Evolutionary conservation across 176 grass and related monocot genomes (phyloP).

Genomic region (Pontederia paniculata): DNA sequence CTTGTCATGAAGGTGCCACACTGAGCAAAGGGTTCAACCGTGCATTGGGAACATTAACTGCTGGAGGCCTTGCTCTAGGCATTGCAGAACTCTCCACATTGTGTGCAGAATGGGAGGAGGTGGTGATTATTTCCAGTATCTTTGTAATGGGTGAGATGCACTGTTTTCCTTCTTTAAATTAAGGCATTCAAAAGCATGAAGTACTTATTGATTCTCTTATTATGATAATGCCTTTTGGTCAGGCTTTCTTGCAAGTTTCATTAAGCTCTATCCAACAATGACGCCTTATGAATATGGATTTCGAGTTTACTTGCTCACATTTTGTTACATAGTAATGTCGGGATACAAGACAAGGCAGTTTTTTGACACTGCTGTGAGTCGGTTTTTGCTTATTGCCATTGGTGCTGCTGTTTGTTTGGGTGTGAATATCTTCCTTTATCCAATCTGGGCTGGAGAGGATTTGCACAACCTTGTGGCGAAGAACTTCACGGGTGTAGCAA

Average conservation of each 20-base stretch:
- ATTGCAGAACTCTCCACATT: conserved; percentile 57
- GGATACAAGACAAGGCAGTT: conserved; percentile 70
- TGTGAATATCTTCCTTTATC: conserved; percentile 85
- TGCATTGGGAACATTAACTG: conserved; percentile 58
- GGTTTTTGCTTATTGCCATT: conserved; percentile 76
- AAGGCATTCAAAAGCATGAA: not conserved
- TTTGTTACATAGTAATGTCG: conserved; percentile 78
- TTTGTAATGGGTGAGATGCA: conserved; percentile 53
- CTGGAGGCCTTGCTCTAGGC: conserved; percentile 77
- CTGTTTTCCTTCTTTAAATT: conserved; percentile 5
- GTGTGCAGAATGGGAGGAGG: conserved; percentile 50
- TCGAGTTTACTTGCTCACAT: conserved; percentile 86
- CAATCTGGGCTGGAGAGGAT: conserved; percentile 94
- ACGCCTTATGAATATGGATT: conserved; percentile 95
- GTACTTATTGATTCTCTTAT: not conserved
- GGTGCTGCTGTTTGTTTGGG: conserved; percentile 71
- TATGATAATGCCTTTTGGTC: conserved; percentile 12
- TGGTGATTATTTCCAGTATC: conserved; percentile 54
- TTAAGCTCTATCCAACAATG: conserved; percentile 73
- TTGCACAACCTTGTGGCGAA: conserved; percentile 83
- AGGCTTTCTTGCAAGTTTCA: conserved; percentile 60
- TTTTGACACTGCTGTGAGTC: conserved; percentile 51
- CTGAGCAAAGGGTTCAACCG: conserved; percentile 93
- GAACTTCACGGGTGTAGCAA: conserved; percentile 73
- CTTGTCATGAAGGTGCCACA: conserved; percentile 61